These are phyloP conservation scores for Aspergillus wentii DNA, from an alignment of 495 filamentous ascomycete species.

Conservation along the genomic window DNA sequence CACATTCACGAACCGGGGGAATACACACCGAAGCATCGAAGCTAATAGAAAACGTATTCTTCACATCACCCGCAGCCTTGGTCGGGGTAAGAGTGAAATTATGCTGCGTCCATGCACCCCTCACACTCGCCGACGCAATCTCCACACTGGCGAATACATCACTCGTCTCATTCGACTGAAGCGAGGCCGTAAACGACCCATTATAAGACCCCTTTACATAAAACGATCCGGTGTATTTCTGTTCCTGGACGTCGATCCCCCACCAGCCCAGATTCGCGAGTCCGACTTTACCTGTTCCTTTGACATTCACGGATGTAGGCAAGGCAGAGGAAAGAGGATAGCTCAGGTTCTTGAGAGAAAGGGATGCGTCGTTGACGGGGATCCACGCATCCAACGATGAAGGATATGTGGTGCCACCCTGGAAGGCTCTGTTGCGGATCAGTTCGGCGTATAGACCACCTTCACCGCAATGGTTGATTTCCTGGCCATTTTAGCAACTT, in stretches of 20 bases:
- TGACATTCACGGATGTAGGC: slow-evolving; percentile 56
- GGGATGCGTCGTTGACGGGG: slow-evolving; percentile 41
- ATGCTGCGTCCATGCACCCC: slow-evolving; percentile 27
- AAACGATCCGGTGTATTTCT: slow-evolving; percentile 53
- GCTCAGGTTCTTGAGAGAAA: slow-evolving; percentile 48
- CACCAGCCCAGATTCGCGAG: slow-evolving; percentile 58
- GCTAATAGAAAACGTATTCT: slow-evolving; percentile 60
- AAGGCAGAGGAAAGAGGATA: slow-evolving; percentile 57
- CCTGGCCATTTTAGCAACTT: slow-evolving; percentile 29
- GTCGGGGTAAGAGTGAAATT: slow-evolving; percentile 25
- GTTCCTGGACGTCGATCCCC: slow-evolving; percentile 54
- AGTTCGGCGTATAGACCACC: slow-evolving; percentile 74
- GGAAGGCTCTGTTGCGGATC: slow-evolving; percentile 68
- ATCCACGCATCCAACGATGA: slow-evolving; percentile 49
- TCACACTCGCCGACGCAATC: slow-evolving; percentile 22
- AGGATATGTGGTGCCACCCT: slow-evolving; percentile 43
- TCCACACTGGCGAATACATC: slow-evolving; percentile 24
- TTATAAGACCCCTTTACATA: slow-evolving; percentile 45
- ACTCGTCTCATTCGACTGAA: slow-evolving; percentile 22
- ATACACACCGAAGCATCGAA: slow-evolving; percentile 52
- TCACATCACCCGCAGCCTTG: slow-evolving; percentile 46
- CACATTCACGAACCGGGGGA: too few species aligned
- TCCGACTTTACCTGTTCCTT: slow-evolving; percentile 38
- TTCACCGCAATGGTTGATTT: slow-evolving; percentile 72
- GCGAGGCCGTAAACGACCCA: slow-evolving; percentile 22